Percentiles rank a stretch among this genome's conserved stretches.
These are phyloP conservation scores for Colletotrichum sp. DNA, from an alignment of 2,329 filamentous ascomycete genomes.

Conservation along the genomic window DNA sequence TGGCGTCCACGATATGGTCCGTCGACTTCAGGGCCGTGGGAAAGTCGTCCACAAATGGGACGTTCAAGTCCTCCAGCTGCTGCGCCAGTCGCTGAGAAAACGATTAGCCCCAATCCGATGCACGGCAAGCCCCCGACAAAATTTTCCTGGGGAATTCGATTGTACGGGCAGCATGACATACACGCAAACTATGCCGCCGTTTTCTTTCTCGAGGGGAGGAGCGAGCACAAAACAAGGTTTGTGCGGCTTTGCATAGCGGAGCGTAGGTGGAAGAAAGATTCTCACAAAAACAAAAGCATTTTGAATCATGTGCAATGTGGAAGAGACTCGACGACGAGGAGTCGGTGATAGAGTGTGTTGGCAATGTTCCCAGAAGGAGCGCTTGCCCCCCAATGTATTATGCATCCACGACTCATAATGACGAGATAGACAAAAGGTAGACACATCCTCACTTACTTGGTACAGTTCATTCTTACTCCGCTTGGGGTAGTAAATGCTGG, in stretches of 20 bases:
- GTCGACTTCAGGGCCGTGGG: conserved; percentile 65
- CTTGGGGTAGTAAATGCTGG: conserved; percentile 92
- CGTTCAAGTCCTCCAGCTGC: conserved; percentile 81
- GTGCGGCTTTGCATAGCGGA: conserved; percentile 6
- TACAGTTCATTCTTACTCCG: conserved; percentile 90
- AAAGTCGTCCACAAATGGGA: conserved; percentile 89
- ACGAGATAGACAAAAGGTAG: conserved; percentile 13
- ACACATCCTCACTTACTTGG: conserved; percentile 56
- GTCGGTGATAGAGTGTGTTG: conserved; percentile 5
- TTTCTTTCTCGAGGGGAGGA: conserved; percentile 9
- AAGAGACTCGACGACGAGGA: conserved; percentile 6
- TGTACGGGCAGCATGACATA: neutral
- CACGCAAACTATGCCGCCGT: neutral
- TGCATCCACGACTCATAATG: neutral
- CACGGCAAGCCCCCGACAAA: neutral
- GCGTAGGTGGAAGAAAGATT: neutral
- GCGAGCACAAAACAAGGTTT: neutral
- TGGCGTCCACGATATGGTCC: conserved; percentile 88
- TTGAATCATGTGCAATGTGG: neutral
- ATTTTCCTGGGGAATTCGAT: neutral
- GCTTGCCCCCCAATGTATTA: conserved; percentile 1
- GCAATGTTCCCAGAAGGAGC: neutral
- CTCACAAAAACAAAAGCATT: neutral
- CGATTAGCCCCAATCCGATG: conserved; percentile 29
- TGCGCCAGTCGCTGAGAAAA: conserved; percentile 73